A percentile compares a stretch with the other conserved stretches of the same genome.
Conservation (phyloP, 2,329 filamentous ascomycete species). For the Parastagonospora avenae region DNA sequence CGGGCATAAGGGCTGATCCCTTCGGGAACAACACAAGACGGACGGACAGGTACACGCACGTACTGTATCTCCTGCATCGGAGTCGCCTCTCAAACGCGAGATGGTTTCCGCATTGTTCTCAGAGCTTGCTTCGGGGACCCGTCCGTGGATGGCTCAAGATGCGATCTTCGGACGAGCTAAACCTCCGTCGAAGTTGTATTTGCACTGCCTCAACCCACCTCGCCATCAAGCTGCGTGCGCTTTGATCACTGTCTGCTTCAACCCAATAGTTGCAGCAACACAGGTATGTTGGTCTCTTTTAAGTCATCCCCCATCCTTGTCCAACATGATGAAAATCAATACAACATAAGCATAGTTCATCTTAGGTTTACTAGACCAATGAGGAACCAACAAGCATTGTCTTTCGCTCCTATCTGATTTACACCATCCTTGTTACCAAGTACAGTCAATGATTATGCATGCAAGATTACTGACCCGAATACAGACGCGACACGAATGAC, state of each 20-base stretch:
- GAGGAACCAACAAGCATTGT: slow-evolving; percentile 49
- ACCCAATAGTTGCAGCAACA: neutral
- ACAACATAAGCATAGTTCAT: slow-evolving; percentile 51
- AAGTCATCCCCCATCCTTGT: slow-evolving; percentile 5
- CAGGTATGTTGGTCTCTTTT: slow-evolving; percentile 27
- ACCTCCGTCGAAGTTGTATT: neutral
- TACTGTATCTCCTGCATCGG: slow-evolving; percentile 9
- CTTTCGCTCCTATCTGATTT: slow-evolving; percentile 52
- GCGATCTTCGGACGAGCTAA: neutral
- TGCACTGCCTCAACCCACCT: neutral
- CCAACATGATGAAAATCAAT: slow-evolving; percentile 44
- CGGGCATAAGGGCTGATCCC: slow-evolving; percentile 30
- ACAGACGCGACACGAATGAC: neutral
- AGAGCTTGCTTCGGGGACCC: neutral
- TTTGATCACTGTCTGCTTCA: neutral
- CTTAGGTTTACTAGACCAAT: slow-evolving; percentile 45
- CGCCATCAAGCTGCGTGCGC: neutral
- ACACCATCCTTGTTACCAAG: neutral
- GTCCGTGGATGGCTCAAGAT: slow-evolving; percentile 1
- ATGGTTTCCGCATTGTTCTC: neutral
- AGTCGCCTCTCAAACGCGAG: neutral
- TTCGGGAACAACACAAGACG: slow-evolving; percentile 4
- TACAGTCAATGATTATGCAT: no score
- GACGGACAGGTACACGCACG: slow-evolving; percentile 16
- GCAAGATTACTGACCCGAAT: slow-evolving; percentile 1